These are phyloP conservation scores for Cupressus sempervirens DNA, from an alignment of 75 land plant genomes.

Conservation along the genomic window DNA sequence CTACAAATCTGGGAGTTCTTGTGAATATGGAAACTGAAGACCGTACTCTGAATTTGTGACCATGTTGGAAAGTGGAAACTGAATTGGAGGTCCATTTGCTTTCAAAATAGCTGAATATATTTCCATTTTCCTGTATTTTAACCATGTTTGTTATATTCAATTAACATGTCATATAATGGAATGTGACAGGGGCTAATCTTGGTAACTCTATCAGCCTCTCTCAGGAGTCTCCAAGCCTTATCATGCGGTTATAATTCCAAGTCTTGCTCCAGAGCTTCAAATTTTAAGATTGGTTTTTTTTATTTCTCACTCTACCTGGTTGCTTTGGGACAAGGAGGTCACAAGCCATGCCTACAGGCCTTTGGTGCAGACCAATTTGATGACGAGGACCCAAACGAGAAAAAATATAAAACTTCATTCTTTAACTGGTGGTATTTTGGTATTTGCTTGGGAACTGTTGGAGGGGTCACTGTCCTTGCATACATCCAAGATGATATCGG, in stretches of 20 bases:
- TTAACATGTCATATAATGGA: background rate
- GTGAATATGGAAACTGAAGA: background rate
- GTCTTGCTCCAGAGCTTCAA: constrained; percentile 10
- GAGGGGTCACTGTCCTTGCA: constrained; percentile 26
- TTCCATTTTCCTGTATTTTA: background rate
- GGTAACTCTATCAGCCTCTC: constrained; percentile 37
- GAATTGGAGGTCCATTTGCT: background rate
- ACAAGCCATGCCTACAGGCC: constrained; percentile 77
- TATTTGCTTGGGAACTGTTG: constrained; percentile 22
- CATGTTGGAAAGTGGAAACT: background rate
- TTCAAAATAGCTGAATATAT: background rate
- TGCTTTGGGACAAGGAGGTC: constrained; percentile 59
- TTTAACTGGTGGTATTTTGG: constrained; percentile 85
- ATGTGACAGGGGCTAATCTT: constrained; percentile 38
- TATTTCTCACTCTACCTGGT: constrained; percentile 43
- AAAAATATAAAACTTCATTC: constrained; percentile 47
- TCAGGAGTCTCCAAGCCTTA: constrained; percentile 10
- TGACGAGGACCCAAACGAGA: constrained; percentile 26
- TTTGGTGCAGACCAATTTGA: constrained; percentile 90
- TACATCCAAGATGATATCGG: constrained; percentile 60
- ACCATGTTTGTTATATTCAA: background rate
- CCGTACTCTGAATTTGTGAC: background rate
- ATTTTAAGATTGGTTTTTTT: constrained; percentile 25
- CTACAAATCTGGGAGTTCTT: background rate
- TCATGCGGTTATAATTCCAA: background rate